A percentile compares a stretch with the other conserved stretches of the same genome.
These are phyloP conservation scores for Dothistroma septosporum DNA, from an alignment of 2,329 filamentous ascomycete species.

Conservation along the genomic window DNA sequence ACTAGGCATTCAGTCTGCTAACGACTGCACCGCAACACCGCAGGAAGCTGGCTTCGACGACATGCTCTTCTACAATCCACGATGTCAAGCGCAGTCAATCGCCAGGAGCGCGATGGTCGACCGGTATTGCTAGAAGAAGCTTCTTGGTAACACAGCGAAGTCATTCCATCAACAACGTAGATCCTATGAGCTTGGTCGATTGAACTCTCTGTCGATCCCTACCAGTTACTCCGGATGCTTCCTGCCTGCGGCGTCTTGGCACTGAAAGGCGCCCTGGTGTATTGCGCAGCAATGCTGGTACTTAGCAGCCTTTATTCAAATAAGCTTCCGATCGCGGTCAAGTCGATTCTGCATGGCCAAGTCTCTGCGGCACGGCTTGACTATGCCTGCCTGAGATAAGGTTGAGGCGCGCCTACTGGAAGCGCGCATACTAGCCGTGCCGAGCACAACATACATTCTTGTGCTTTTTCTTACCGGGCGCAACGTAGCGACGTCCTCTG, in stretches of 20 bases:
- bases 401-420: too few species aligned
- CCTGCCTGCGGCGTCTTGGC: neutral
- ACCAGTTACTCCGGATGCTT: neutral
- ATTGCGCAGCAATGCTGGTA: neutral
- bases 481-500: too few species aligned
- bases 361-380: too few species aligned
- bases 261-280: neutral
- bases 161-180: neutral
- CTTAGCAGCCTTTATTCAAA: neutral
- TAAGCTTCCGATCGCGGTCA: neutral
- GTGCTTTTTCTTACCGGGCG: too few species aligned
- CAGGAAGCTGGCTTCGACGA: neutral
- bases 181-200: neutral
- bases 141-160: neutral
- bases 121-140: neutral
- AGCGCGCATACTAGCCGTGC: too few species aligned
- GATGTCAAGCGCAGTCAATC: neutral
- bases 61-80: neutral
- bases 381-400: too few species aligned
- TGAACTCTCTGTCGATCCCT: neutral
- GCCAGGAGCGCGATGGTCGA: neutral
- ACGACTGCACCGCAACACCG: neutral
- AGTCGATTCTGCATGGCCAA: too few species aligned
- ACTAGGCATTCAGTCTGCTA: neutral
- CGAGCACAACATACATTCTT: too few species aligned